Evolutionary conservation across 495 filamentous ascomycete genomes (phyloP), one percentile per base, ranked within the genome.

Genomic region (Penicillium lividum): DNA sequence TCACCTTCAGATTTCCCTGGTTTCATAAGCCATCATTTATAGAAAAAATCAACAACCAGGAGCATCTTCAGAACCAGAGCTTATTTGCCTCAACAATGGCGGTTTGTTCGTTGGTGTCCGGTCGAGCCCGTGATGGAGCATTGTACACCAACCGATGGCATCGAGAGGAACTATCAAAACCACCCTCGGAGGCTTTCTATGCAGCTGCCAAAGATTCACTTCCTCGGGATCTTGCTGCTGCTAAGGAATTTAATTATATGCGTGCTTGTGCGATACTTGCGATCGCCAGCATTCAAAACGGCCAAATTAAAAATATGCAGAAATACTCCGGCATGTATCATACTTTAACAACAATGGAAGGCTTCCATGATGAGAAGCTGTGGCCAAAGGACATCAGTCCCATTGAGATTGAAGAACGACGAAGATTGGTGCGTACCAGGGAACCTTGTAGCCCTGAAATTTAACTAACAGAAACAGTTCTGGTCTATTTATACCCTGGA

Each of bases 401-500:
- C 4, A 67, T 81, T 22, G 80, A 83, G 55, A 68, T 56, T 15
- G 80, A 83, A 56, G 72, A 81, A 56, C 62, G 80, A 28, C 68
- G 79, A 52, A 65, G 80, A 66, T 56, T 82, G 52, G 77, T 79
- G 69, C 55, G 74, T 54, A 36, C 13, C 13, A 11, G 8, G 33
- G 30, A 28, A 34, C 33, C 29, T 25, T 40, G 2, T 27, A 3
- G 11, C 0, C 4, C 45, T 25, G 0, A 6, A 36, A 25, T 15
- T 27, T 52, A 31, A 40, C 52, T 58, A 18, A 57, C 45, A 8
- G 13, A 40, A 33, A 7, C 31, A 80, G 73, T 81, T 81, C 57
- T 83, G 81, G 81, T 79, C 80, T 29, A 80, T 79, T 33, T 83
- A 83, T 58, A 76, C 74, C 5, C 56, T 83, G 4, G 80, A 83